Conservation (phyloP, 1,139 yeast genomes). For the Lodderomyces metapsilosis region DNA sequence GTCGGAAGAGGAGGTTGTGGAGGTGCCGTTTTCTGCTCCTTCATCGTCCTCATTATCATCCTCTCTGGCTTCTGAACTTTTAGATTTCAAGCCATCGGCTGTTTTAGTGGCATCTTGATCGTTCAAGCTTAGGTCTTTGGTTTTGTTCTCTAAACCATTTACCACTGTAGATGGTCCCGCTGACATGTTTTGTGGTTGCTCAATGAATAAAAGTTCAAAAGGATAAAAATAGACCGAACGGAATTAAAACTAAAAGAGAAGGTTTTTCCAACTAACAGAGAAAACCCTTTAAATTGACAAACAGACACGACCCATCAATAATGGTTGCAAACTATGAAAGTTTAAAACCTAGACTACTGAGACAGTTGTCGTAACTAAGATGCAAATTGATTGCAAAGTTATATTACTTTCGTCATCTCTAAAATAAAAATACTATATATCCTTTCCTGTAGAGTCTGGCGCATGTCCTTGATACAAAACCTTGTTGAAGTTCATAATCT, state of each 20-base stretch:
- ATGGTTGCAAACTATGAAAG: background rate
- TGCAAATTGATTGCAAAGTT: too few relatives aligned
- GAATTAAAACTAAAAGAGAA: background rate
- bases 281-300: background rate
- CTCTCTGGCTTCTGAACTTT: constrained; percentile 3
- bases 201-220: background rate
- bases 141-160: background rate
- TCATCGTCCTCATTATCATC: constrained; percentile 12
- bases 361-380: too few relatives aligned
- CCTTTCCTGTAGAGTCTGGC: constrained; percentile 5
- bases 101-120: background rate
- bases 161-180: background rate
- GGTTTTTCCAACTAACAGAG: background rate
- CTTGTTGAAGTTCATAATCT: constrained; percentile 45
- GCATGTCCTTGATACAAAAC: constrained; percentile 23
- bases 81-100: background rate
- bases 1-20: constrained; percentile 31
- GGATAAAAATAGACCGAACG: background rate
- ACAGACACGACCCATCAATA: background rate
- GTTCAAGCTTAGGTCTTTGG: constrained; percentile 1
- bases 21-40: constrained; percentile 14
- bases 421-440: background rate
- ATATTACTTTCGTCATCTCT: too few relatives aligned
- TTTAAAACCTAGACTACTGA: background rate
- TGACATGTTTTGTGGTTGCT: constrained; percentile 1